Percentiles rank a stretch among this genome's conserved stretches.
phyloP scores from a whole-genome alignment of 2,329 filamentous ascomycete genomes.

The Colletotrichum filicis region DNA sequence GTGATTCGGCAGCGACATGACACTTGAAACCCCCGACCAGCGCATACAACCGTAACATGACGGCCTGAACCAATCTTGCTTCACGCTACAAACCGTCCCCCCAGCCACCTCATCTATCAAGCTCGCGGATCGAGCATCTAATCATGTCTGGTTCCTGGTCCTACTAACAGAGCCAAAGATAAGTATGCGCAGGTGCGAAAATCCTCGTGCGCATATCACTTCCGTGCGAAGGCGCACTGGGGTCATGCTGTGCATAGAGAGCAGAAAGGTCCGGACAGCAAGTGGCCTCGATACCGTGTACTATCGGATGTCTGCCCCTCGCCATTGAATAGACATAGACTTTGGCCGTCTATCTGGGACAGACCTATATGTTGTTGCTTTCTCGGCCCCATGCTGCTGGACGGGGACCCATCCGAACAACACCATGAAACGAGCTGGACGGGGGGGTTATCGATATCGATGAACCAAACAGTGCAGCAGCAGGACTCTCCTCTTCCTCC shows the following conservation, averaged over 20 bases:
- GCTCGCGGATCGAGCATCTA: constrained; percentile 21
- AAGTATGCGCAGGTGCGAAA: neutral
- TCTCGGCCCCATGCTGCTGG: neutral
- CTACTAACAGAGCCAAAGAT: neutral
- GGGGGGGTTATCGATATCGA: neutral
- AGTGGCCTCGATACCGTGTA: neutral
- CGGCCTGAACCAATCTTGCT: constrained; percentile 24
- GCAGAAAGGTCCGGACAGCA: neutral
- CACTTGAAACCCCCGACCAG: constrained; percentile 29
- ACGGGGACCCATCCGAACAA: neutral
- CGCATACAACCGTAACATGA: constrained; percentile 33
- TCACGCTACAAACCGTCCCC: constrained; percentile 7
- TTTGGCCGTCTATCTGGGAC: neutral
- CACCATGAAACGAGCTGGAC: constrained; percentile 21
- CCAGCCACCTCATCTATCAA: constrained; percentile 3
- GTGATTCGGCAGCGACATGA: constrained; percentile 27
- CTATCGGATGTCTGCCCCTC: neutral
- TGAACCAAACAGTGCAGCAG: constrained; percentile 20
- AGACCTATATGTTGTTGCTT: neutral
- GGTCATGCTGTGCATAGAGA: constrained; percentile 8
- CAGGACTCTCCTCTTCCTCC: neutral
- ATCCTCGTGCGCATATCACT: constrained; percentile 20
- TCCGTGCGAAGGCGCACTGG: constrained; percentile 9
- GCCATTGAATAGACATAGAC: neutral
- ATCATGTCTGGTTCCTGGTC: neutral